A percentile compares a stretch with the other conserved stretches of the same genome.
phyloP scores from a whole-genome alignment of 352 stramenopile species.

The Phytophthora capsici region DNA sequence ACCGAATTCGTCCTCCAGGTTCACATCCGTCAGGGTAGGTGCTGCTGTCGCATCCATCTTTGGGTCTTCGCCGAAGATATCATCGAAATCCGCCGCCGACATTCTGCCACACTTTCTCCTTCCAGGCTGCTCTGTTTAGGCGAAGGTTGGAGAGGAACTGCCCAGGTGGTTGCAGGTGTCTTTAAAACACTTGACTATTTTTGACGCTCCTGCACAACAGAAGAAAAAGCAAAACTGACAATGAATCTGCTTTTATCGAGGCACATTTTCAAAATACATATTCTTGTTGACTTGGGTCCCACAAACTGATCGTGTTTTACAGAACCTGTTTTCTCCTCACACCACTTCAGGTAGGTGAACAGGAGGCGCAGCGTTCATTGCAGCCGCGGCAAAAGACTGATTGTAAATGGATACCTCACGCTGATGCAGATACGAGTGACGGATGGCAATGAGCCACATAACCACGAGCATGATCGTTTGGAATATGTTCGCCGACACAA shows the following conservation, averaged over 20 bases:
- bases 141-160: slow-evolving; percentile 13
- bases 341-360: slow-evolving; percentile 73
- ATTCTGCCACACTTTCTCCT: slow-evolving; percentile 6
- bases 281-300: slow-evolving; percentile 24
- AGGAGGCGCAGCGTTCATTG: slow-evolving; percentile 84
- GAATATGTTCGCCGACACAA: slow-evolving; percentile 87
- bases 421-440: slow-evolving; percentile 80
- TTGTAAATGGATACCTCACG: slow-evolving; percentile 84
- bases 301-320: slow-evolving; percentile 29
- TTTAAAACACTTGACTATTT: slow-evolving; percentile 19
- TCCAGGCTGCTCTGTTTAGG: not conserved
- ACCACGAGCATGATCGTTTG: slow-evolving; percentile 84
- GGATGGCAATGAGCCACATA: slow-evolving; percentile 86
- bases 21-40: slow-evolving; percentile 45
- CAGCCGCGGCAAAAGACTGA: slow-evolving; percentile 75
- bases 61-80: slow-evolving; percentile 83
- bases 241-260: too few species aligned
- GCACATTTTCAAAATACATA: slow-evolving; percentile 37
- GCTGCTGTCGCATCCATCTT: slow-evolving; percentile 66
- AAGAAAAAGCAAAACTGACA: slow-evolving; percentile 15
- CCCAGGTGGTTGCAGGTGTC: slow-evolving; percentile 11
- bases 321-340: slow-evolving; percentile 25
- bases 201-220: slow-evolving; percentile 3
- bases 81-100: slow-evolving; percentile 70
- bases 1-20: slow-evolving; percentile 54